Evolutionary conservation across 371 early-diverging fungal species (phyloP).

Genomic region (Rhizopus arrhizus): DNA sequence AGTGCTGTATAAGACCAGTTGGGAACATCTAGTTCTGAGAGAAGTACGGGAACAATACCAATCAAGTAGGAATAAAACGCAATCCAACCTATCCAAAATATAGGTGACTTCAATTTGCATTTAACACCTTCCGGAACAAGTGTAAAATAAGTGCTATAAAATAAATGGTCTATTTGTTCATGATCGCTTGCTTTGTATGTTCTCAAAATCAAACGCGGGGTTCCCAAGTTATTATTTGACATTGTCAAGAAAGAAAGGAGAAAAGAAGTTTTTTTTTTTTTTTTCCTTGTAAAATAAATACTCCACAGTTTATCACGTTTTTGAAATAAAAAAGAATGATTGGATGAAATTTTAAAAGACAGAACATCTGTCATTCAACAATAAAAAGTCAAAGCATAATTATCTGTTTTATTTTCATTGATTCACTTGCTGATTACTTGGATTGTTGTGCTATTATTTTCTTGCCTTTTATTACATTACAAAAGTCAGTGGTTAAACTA

Average conservation of each 20-base stretch:
- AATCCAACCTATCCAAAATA: conserved; percentile 48
- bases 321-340: background rate
- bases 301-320: background rate
- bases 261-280: background rate
- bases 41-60: conserved; percentile 31
- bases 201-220: conserved; percentile 38
- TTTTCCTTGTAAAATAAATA: too few relatives aligned
- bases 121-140: conserved; percentile 52
- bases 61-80: conserved; percentile 37
- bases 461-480: too few relatives aligned
- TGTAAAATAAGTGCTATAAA: conserved; percentile 39
- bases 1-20: conserved; percentile 26
- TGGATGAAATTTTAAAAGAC: background rate
- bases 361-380: background rate
- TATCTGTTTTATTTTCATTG: background rate
- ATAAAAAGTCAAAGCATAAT: too few relatives aligned
- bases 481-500: too few relatives aligned
- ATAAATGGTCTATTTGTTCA: conserved; percentile 36
- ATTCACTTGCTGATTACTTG: background rate
- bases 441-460: too few relatives aligned
- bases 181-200: conserved; percentile 40
- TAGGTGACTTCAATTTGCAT: conserved; percentile 40
- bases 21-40: conserved; percentile 32
- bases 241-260: background rate
- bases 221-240: conserved; percentile 1